A percentile compares a stretch with the other conserved stretches of the same genome.
phyloP scores from a whole-genome alignment of 1,139 yeast genomes.

The Lodderomyces parapsilosis region DNA sequence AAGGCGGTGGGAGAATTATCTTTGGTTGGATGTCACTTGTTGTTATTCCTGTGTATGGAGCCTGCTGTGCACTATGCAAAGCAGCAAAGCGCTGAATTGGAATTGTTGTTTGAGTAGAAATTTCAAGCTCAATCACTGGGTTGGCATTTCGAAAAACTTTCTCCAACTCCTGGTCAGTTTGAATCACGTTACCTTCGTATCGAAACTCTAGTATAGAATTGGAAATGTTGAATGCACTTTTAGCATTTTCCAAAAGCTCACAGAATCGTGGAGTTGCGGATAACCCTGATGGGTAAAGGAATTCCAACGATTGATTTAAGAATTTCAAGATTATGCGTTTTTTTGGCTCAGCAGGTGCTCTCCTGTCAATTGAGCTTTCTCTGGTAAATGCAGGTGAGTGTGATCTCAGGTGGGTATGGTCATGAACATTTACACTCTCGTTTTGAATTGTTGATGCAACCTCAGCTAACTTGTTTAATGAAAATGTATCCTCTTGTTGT shows the following conservation, averaged over 20 bases:
- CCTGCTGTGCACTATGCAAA: slow-evolving; percentile 21
- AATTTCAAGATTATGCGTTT: slow-evolving; percentile 40
- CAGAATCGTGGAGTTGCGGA: slow-evolving; percentile 68
- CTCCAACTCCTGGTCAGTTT: slow-evolving; percentile 36
- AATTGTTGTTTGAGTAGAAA: slow-evolving; percentile 33
- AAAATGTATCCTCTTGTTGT: slow-evolving; percentile 12
- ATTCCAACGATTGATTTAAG: slow-evolving; percentile 45
- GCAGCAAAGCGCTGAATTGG: slow-evolving; percentile 22
- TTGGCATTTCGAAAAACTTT: slow-evolving; percentile 27
- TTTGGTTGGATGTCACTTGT: neutral
- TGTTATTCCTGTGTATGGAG: slow-evolving; percentile 13
- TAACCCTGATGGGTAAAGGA: slow-evolving; percentile 56
- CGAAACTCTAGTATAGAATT: slow-evolving; percentile 21
- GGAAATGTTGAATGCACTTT: slow-evolving; percentile 57
- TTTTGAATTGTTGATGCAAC: slow-evolving; percentile 37
- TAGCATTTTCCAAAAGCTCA: slow-evolving; percentile 71
- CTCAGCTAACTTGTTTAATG: slow-evolving; percentile 30
- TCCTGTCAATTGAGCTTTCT: neutral
- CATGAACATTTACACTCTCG: neutral
- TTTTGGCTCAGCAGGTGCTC: slow-evolving; percentile 1
- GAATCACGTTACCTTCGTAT: slow-evolving; percentile 20
- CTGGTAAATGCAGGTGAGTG: neutral
- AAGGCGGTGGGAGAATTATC: slow-evolving; percentile 35
- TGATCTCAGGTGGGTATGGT: neutral
- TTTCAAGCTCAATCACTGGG: slow-evolving; percentile 33